Base-by-base conservation (phyloP, 495 filamentous ascomycete species). In the Tuber borchii region DNA sequence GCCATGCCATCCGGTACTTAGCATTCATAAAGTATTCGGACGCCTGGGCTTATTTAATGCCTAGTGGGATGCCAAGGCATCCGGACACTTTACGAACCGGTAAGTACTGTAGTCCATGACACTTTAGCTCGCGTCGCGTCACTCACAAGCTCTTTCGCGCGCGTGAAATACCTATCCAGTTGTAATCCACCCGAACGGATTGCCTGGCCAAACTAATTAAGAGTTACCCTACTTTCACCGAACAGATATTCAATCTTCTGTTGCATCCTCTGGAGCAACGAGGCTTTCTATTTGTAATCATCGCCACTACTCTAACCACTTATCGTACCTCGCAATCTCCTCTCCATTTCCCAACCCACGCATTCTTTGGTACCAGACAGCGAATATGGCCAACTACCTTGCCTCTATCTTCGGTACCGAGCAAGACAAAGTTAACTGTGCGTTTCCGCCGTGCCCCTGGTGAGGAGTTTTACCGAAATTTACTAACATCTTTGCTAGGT, bases 371-470 rank as follows among this genome's bases (percentile, higher is more conserved):
- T 9, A 26, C 51, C 56, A 65, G 12, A n/a, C 20, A 75, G 79
- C 72, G 76, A 74, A 10, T 48, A 82, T 82, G 81, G 95, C 95
- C 84, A 97, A 97, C 89, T 99, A 98, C 84, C 93, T 99, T 84
- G 95, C 95, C 84, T 97, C 93, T 83, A 99, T 99, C 87, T 99
- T 99, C 89, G 95, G 95, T 82, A 99, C 95, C 12, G 96, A 99
- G 87, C 96, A 97, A 84, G 95, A 99, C 90, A 99, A 98, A 84
- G 91, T 87, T 80, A 87, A 87, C 85, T 87, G 86, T 86, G 84
- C 78, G 79, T 86, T 83, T 79, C 31, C 83, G 84, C 4, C 46
- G 22, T 31, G 37, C 81, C 82, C n/a, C 85, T 85, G 82, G 84
- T 39, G 84, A 85, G 82, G 42, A 85, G 86, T 82, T 43, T 26